phyloP scores from a whole-genome alignment of 495 filamentous ascomycete species.

The Lasiosphaeriaceae sp. region DNA sequence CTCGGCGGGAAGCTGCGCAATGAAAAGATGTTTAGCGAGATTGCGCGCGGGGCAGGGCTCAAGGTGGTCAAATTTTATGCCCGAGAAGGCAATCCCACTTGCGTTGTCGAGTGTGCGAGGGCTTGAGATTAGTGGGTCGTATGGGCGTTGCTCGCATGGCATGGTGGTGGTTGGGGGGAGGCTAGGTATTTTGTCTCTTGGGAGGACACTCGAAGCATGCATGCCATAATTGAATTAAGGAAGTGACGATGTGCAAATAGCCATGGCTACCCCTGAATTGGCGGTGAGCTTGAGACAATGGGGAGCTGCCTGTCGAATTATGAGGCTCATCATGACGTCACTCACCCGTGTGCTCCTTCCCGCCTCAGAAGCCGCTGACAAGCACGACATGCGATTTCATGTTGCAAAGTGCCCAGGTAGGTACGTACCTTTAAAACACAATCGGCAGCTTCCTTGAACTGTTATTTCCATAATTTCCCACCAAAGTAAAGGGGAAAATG shows the following conservation, averaged over 20 bases:
- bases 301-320: not conserved
- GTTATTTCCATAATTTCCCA: too few species aligned
- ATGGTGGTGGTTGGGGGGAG: not conserved
- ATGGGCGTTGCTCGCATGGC: too few species aligned
- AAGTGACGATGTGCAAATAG: not conserved
- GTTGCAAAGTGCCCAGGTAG: too few species aligned
- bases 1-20: slow-evolving; percentile 30
- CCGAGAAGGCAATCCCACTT: slow-evolving; percentile 10
- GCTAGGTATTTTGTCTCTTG: not conserved
- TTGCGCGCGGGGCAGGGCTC: slow-evolving; percentile 19
- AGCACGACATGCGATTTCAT: too few species aligned
- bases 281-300: not conserved
- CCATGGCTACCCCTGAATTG: not conserved
- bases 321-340: slow-evolving; percentile 14
- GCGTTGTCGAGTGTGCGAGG: slow-evolving; percentile 25
- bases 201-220: too few species aligned
- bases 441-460: too few species aligned
- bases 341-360: not conserved
- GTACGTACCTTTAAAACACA: too few species aligned
- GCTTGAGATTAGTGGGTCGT: too few species aligned
- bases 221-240: too few species aligned
- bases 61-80: slow-evolving; percentile 18
- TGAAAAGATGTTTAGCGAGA: slow-evolving; percentile 14
- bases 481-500: not conserved
- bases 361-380: too few species aligned